Evolutionary conservation across 805 yeast genomes (phyloP).

Genomic region (Hanseniaspora mollemarum): DNA sequence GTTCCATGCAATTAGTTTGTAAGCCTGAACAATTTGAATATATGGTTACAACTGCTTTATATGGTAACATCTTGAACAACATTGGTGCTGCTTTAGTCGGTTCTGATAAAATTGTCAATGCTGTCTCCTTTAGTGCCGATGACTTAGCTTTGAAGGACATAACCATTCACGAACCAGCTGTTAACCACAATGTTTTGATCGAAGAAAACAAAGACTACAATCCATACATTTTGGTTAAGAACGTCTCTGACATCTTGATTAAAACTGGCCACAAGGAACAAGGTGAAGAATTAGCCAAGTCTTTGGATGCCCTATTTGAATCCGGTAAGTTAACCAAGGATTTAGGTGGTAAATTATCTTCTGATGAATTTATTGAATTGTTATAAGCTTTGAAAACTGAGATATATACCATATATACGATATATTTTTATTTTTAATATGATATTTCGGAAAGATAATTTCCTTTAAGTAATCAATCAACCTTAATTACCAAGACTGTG

Average conservation of each 20-base stretch:
- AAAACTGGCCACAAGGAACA: conserved; percentile 14
- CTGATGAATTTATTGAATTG: conserved; percentile 15
- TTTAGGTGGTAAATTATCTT: conserved; percentile 14
- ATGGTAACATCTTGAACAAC: conserved; percentile 94
- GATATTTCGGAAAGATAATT: neutral
- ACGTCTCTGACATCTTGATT: conserved; percentile 12
- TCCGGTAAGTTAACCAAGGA: conserved; percentile 14
- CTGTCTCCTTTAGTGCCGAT: conserved; percentile 14
- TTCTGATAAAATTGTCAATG: conserved; percentile 15
- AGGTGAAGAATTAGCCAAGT: conserved; percentile 14
- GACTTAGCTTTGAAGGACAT: conserved; percentile 13
- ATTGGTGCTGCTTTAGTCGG: conserved; percentile 74
- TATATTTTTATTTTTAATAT: neutral
- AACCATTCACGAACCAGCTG: conserved; percentile 16
- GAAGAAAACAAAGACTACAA: conserved; percentile 9
- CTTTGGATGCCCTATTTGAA: conserved; percentile 5
- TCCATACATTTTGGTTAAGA: conserved; percentile 15
- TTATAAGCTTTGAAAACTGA: neutral
- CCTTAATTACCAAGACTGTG: conserved; percentile 65
- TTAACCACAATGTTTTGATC: conserved; percentile 13
- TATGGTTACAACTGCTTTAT: conserved; percentile 92
- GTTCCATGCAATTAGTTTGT: conserved; percentile 98
- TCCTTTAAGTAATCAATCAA: conserved; percentile 26
- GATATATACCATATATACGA: neutral
- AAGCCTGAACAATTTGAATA: conserved; percentile 97